phyloP scores from a whole-genome alignment of 1,284 basidiomycete genomes.

The Fomitiporia mediterranea region DNA sequence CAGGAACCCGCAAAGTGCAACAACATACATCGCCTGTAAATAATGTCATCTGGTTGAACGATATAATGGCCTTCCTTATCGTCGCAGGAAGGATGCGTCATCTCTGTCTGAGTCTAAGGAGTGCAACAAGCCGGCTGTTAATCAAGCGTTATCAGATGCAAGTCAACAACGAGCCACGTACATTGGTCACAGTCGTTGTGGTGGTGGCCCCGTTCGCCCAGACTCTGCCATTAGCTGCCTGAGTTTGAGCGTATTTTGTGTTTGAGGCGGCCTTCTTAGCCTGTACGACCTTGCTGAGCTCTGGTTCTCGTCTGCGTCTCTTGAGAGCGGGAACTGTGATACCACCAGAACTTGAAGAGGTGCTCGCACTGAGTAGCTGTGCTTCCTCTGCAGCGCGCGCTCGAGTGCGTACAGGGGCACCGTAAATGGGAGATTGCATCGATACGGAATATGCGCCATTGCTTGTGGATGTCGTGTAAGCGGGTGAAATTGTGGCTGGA shows the following conservation, averaged over 20 bases:
- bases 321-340: conserved; percentile 61
- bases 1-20: conserved; percentile 15
- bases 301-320: conserved; percentile 71
- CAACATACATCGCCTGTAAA: conserved; percentile 73
- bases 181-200: conserved; percentile 53
- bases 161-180: conserved; percentile 35
- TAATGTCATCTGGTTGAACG: conserved; percentile 84
- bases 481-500: conserved; percentile 69
- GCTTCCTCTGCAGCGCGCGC: conserved; percentile 79
- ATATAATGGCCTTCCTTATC: conserved; percentile 96
- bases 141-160: conserved; percentile 27
- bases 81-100: conserved; percentile 69
- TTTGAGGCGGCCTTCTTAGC: conserved; percentile 50
- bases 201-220: conserved; percentile 59
- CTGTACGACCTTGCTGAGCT: conserved; percentile 57
- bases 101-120: conserved; percentile 43
- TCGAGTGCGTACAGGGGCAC: conserved; percentile 70
- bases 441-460: conserved; percentile 67
- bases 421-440: conserved; percentile 70
- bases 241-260: conserved; percentile 36
- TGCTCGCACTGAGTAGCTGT: conserved; percentile 60
- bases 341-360: conserved; percentile 49
- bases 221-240: conserved; percentile 44
- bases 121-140: conserved; percentile 4
- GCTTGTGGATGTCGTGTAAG: conserved; percentile 42